Percentiles rank a stretch among this genome's conserved stretches.
Evolutionary conservation across 2,329 filamentous ascomycete genomes (phyloP).

Genomic region (Biscogniauxia sp.): DNA sequence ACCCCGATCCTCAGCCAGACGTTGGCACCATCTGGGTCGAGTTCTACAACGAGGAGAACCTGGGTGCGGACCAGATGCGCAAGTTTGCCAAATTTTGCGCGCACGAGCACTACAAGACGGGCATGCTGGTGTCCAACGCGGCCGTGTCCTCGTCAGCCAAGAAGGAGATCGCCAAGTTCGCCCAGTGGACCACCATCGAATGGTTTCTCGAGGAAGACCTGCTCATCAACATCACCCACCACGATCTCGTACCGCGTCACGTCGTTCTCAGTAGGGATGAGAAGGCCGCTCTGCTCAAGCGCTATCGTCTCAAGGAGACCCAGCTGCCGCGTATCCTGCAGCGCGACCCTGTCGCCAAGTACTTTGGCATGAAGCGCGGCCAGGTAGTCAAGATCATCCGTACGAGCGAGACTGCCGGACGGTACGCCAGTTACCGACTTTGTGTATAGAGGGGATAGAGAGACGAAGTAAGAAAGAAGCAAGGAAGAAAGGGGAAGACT

Average conservation of each 20-base stretch:
- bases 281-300: constrained; percentile 78
- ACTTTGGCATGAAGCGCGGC: constrained; percentile 83
- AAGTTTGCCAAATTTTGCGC: constrained; percentile 81
- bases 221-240: constrained; percentile 95
- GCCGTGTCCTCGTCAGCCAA: constrained; percentile 82
- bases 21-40: constrained; percentile 92
- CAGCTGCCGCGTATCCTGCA: constrained; percentile 90
- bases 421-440: constrained; percentile 90
- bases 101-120: constrained; percentile 79
- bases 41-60: constrained; percentile 73
- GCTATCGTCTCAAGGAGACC: constrained; percentile 95
- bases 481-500: neutral
- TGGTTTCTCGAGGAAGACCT: constrained; percentile 95
- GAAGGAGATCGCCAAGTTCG: constrained; percentile 78
- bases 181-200: constrained; percentile 78
- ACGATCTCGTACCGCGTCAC: constrained; percentile 94
- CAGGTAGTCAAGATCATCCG: constrained; percentile 99
- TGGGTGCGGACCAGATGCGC: constrained; percentile 92
- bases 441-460: constrained; percentile 50
- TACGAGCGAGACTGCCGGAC: constrained; percentile 89
- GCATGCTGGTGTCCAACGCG: constrained; percentile 83
- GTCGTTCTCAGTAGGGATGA: constrained; percentile 87
- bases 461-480: neutral
- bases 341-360: constrained; percentile 88
- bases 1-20: constrained; percentile 68